Base-by-base conservation (phyloP, 768 basidiomycete genomes). In the Pluteus cervinus region DNA sequence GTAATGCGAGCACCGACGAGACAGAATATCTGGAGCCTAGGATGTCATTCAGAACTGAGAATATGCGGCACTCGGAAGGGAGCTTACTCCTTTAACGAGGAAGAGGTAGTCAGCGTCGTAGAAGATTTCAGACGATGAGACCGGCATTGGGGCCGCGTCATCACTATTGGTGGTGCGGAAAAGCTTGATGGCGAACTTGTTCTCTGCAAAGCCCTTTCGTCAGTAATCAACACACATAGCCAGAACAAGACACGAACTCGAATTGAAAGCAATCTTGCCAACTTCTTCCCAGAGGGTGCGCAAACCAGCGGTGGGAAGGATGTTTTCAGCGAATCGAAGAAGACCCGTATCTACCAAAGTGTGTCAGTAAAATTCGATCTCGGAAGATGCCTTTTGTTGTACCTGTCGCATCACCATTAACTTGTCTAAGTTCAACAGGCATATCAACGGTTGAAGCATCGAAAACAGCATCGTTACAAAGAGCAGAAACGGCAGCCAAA, bases 401-500 rank as follows among this genome's bases (percentile, higher is more conserved):
- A 68, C 71, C 71, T 2, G 77, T 81, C 2, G 76, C 74, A 49
- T 79, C 76, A 3, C 76, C 79, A 29, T 66, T 70, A 24, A 56
- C 63, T 24, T 40, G 23, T 22, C 50, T 49, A 8, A 54, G 49
- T 24, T 55, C 53, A 15, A 39, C 37, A 3, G 48, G 38, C 24
- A 59, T 53, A 37, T 55, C 53, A 4, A 40, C 24, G 5, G 56
- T 49, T 1, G 48, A 45, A 4, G 51, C 44, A 26, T 68, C 64
- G 36, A 75, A 73, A 0, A 46, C 48, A 0, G 75, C 75, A 2
- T 68, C 65, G 41, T 78, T 78, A 47, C 76, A 78, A 7, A 78
- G 54, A 0, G 63, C 69, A 15, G 71, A 68, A 14, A 75, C 54
- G 1, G 69, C 55, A 2, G 60, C 61, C 4, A 66, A 43, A n/a